Evolutionary conservation across 2,329 filamentous ascomycete genomes (phyloP).

Genomic region (Sphaerostilbella broomeana): DNA sequence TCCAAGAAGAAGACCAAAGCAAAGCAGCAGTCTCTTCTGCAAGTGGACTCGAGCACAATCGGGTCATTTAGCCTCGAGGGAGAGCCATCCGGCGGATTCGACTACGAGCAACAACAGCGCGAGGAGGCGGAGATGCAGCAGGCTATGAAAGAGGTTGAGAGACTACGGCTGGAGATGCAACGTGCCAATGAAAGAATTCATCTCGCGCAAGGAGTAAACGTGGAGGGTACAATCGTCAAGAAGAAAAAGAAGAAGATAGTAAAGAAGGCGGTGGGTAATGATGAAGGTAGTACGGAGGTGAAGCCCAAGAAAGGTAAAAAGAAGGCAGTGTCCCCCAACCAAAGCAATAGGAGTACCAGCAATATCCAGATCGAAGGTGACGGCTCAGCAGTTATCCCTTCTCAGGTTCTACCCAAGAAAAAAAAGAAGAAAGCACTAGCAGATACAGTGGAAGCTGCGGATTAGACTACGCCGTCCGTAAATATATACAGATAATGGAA

Average conservation of each 20-base stretch:
- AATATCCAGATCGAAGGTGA: neutral
- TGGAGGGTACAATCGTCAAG: constrained; percentile 58
- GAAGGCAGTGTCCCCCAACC: constrained; percentile 14
- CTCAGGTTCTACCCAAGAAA: constrained; percentile 35
- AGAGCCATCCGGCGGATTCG: constrained; percentile 34
- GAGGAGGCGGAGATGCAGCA: constrained; percentile 85
- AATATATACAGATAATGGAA: too few relatives aligned
- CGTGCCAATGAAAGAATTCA: constrained; percentile 69
- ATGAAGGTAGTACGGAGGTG: constrained; percentile 25
- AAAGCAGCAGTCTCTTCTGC: constrained; percentile 61
- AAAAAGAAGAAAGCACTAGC: constrained; percentile 44
- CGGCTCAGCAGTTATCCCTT: neutral
- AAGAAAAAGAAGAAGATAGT: constrained; percentile 63
- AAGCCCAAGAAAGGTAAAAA: constrained; percentile 40
- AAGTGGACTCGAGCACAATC: constrained; percentile 82
- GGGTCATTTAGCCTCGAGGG: constrained; percentile 61
- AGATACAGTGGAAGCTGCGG: constrained; percentile 25
- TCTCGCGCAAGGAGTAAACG: constrained; percentile 60
- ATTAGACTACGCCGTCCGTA: too few relatives aligned
- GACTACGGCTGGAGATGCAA: constrained; percentile 82
- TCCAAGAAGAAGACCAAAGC: constrained; percentile 41
- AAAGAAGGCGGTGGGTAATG: constrained; percentile 26
- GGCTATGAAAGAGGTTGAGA: constrained; percentile 84
- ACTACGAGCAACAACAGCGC: constrained; percentile 60
- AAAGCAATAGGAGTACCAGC: neutral